These are phyloP conservation scores for Trichoderma lentiforme DNA, from an alignment of 2,329 filamentous ascomycete species.

Conservation along the genomic window DNA sequence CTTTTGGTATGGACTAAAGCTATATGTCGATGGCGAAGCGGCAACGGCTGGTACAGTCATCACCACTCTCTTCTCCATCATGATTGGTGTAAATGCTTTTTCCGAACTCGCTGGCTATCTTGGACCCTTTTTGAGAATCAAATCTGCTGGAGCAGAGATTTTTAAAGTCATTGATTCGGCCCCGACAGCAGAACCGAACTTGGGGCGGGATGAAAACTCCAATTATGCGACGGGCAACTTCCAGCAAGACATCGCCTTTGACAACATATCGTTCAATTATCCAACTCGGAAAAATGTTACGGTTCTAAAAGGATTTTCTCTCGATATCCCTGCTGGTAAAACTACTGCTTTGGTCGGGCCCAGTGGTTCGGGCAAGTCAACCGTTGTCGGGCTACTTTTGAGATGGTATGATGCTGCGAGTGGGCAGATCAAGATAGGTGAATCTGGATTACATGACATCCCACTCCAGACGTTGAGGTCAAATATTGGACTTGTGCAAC, in stretches of 20 bases:
- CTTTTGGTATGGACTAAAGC: neutral
- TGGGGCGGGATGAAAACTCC: neutral
- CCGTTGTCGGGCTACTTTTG: neutral
- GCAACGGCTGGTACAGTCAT: neutral
- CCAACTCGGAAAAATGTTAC: neutral
- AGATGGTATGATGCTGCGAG: neutral
- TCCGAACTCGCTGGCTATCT: neutral
- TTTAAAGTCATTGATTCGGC: neutral
- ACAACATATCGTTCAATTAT: neutral
- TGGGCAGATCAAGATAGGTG: neutral
- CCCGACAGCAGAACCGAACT: neutral
- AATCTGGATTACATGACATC: neutral
- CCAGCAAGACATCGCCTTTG: neutral
- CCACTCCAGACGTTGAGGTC: neutral
- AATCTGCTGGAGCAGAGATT: neutral
- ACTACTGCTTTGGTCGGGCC: neutral
- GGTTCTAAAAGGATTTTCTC: neutral
- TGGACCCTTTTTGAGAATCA: neutral
- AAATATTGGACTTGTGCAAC: neutral
- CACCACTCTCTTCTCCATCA: neutral
- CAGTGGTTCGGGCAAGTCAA: neutral
- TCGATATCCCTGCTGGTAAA: neutral
- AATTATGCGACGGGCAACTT: neutral
- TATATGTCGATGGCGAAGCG: neutral
- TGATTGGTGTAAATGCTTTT: neutral